Percentiles rank a stretch among this genome's conserved stretches.
Conservation (phyloP, 805 yeast genomes). For the Wickerhamomyces subpelliculosus region DNA sequence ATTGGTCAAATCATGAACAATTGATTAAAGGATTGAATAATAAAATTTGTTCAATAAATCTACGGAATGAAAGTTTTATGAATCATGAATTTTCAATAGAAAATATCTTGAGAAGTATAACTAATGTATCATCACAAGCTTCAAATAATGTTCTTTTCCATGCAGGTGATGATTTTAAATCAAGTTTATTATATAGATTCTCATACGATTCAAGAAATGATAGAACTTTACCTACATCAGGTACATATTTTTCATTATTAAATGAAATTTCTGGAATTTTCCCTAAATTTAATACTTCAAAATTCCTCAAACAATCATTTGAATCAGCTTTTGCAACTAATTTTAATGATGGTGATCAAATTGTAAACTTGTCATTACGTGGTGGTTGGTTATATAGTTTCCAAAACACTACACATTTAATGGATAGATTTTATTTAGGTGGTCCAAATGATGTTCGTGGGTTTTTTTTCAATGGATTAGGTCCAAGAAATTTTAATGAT, state of each 20-base stretch:
- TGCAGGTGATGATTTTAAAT: conserved; percentile 59
- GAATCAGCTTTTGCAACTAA: conserved; percentile 27
- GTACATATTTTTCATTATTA: conserved; percentile 29
- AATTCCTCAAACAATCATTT: conserved; percentile 29
- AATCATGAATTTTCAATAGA: conserved; percentile 47
- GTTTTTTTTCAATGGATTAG: conserved; percentile 59
- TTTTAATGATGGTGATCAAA: conserved; percentile 28
- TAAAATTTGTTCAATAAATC: conserved; percentile 21
- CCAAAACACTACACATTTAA: conserved; percentile 37
- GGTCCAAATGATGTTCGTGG: conserved; percentile 72
- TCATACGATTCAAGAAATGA: conserved; percentile 35
- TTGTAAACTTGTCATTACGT: conserved; percentile 41
- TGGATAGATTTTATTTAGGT: conserved; percentile 81
- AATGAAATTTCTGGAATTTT: conserved; percentile 37
- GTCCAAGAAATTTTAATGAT: conserved; percentile 49
- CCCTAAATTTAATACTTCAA: conserved; percentile 13
- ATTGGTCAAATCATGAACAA: conserved; percentile 52
- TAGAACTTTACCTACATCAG: conserved; percentile 36
- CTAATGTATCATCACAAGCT: conserved; percentile 37
- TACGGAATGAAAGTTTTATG: conserved; percentile 7
- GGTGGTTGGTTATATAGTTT: conserved; percentile 51
- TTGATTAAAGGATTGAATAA: conserved; percentile 34
- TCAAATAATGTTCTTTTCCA: conserved; percentile 48
- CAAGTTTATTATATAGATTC: conserved; percentile 38
- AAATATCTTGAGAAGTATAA: conserved; percentile 35